These are phyloP conservation scores for Penicillium robsamsonii DNA, from an alignment of 495 filamentous ascomycete genomes.

Conservation along the genomic window DNA sequence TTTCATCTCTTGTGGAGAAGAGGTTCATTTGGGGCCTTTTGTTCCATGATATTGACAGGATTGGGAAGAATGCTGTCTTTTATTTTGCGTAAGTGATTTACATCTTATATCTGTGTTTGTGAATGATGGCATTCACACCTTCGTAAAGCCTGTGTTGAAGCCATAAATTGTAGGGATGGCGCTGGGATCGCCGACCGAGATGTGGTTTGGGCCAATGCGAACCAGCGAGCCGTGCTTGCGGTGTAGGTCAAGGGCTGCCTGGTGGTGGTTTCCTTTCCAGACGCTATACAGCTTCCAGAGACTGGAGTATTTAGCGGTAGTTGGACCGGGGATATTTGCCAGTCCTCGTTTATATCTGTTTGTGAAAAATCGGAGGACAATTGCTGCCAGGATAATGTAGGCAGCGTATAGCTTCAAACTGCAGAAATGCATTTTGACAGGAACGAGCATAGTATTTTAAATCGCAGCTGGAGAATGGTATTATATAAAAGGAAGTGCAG, in stretches of 20 bases:
- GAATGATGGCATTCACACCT: constrained; percentile 23
- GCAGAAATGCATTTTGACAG: too few relatives aligned
- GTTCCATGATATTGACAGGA: constrained; percentile 35
- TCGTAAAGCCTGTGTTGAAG: constrained; percentile 36
- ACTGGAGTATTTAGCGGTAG: constrained; percentile 31
- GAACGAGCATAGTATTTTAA: too few relatives aligned
- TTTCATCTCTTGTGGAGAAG: constrained; percentile 31
- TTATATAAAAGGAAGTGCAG: too few relatives aligned
- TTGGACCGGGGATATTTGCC: constrained; percentile 35
- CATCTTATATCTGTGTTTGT: too few relatives aligned
- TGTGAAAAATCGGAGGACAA: constrained; percentile 7
- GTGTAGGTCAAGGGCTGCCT: constrained; percentile 33
- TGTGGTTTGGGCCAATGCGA: constrained; percentile 38
- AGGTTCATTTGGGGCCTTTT: constrained; percentile 34
- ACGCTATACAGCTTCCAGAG: constrained; percentile 38
- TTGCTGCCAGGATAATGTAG: constrained; percentile 1
- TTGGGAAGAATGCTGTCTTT: constrained; percentile 45
- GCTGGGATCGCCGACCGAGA: constrained; percentile 38
- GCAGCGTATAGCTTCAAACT: constrained; percentile 1
- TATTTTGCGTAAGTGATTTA: neutral
- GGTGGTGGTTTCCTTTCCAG: constrained; percentile 35
- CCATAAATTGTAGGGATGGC: constrained; percentile 41
- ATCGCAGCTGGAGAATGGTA: too few relatives aligned
- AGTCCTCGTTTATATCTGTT: constrained; percentile 19
- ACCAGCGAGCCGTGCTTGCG: constrained; percentile 40